A percentile compares a stretch with the other conserved stretches of the same genome.
Conservation (phyloP, 2,329 filamentous ascomycete species). For the Periconia sp. region DNA sequence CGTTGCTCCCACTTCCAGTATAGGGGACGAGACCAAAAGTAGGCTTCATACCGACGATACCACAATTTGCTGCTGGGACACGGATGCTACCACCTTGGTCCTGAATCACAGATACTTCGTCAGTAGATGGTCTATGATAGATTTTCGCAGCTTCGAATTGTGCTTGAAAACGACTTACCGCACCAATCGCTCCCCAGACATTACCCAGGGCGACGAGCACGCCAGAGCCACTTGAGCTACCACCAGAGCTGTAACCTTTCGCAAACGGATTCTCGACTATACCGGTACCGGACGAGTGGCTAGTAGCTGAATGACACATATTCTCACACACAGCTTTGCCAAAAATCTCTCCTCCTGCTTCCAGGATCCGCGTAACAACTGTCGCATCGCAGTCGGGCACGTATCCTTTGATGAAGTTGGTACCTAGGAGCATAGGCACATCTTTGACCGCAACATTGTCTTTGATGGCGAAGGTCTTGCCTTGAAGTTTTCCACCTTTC, state of each 20-base stretch:
- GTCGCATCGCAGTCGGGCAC: slow-evolving; percentile 32
- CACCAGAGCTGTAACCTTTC: slow-evolving; percentile 52
- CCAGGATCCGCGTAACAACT: slow-evolving; percentile 31
- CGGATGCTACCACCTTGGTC: slow-evolving; percentile 54
- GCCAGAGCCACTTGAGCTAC: slow-evolving; percentile 53
- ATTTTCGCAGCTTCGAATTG: too few relatives aligned
- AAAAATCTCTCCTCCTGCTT: slow-evolving; percentile 26
- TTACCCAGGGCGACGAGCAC: slow-evolving; percentile 49
- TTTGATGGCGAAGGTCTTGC: slow-evolving; percentile 37
- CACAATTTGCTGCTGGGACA: slow-evolving; percentile 45
- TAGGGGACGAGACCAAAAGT: slow-evolving; percentile 57
- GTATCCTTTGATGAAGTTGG: slow-evolving; percentile 24
- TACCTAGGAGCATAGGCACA: slow-evolving; percentile 36
- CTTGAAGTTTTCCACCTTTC: slow-evolving; percentile 35
- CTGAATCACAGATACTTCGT: not conserved
- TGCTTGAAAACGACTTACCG: not conserved
- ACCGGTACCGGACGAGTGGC: slow-evolving; percentile 42
- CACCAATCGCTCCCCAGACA: slow-evolving; percentile 19
- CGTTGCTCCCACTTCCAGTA: slow-evolving; percentile 52
- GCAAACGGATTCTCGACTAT: slow-evolving; percentile 50
- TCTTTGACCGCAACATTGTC: slow-evolving; percentile 37
- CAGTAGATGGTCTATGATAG: not conserved
- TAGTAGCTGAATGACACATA: slow-evolving; percentile 33
- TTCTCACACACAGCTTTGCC: slow-evolving; percentile 39
- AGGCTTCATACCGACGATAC: slow-evolving; percentile 53